Conservation (phyloP, 305 asterid species). For the Galium porrigens region DNA sequence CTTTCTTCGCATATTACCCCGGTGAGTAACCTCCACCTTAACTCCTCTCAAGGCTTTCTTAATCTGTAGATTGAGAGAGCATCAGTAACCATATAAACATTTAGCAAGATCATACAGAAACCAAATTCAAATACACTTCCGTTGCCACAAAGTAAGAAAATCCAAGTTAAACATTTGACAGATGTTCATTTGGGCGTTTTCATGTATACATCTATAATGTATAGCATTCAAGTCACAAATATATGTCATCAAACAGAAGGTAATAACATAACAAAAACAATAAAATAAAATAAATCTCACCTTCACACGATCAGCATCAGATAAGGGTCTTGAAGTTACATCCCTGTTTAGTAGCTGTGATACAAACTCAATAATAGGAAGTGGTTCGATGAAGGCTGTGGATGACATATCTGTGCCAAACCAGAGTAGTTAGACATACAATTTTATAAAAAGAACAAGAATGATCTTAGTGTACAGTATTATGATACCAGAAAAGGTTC, state of each 20-base stretch:
- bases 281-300: constrained; percentile 21
- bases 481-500: neutral
- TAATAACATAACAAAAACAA: neutral
- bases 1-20: constrained; percentile 84
- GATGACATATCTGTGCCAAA: constrained; percentile 74
- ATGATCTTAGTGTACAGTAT: neutral
- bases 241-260: too few species aligned
- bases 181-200: too few species aligned
- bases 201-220: too few species aligned
- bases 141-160: too few species aligned
- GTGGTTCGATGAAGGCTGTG: constrained; percentile 91
- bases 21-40: constrained; percentile 66
- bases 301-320: constrained; percentile 96
- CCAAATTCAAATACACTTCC: neutral
- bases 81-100: neutral
- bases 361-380: constrained; percentile 75
- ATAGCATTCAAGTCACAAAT: too few species aligned
- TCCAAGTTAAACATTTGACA: too few species aligned
- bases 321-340: constrained; percentile 51
- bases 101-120: neutral
- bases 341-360: constrained; percentile 71
- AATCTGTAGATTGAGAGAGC: constrained; percentile 27
- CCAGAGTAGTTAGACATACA: too few species aligned
- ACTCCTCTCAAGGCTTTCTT: constrained; percentile 83
- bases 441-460: neutral